Evolutionary conservation across 257 asterid species (phyloP), one percentile per base, ranked within the genome.

Genomic region (Capsicum rhomboideum): DNA sequence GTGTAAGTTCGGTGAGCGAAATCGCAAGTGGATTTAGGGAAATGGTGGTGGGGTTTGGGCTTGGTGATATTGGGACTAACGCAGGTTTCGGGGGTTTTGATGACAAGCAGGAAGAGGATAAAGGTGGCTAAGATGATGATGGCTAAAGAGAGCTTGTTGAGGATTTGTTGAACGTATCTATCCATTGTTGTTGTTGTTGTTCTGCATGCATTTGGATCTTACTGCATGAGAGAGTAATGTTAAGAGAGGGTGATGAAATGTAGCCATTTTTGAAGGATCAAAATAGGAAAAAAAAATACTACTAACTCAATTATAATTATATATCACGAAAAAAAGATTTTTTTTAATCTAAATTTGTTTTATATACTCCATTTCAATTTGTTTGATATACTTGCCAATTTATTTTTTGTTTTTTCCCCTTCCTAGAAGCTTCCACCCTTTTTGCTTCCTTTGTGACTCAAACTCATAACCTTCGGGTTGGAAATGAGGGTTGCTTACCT

Each of bases 1-100:
- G 91, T 88, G 89, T 86, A 80, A 82, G 86, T 20, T 16, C 99
- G 98, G 85, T 92, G 95, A 80, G 79, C 85, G 91, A 87, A 89
- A 84, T 94, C 98, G 88, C 99, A 96, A 72, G 99, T 91, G 85
- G 98, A 92, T 80, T 79, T 90, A 52, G 99, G 98, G 87, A 96
- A 96, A 46, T 87, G 90, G 69, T 90, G 86, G 82, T 90, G 91
- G 55, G 97, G 91, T 29, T 92, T 89, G 13, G 92, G 91, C 54
- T 88, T 68, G 49, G 93, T 88, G 83, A 86, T 86, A 34, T 90
- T 72, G 12, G 82, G 82, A 54, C 80, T 92, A 81, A 93, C 84
- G 83, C 99, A 96, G 40, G 97, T 89, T 10, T 88, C 84, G 13
- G 98, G 97, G 44, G 90, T 93, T 34, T 90, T 95, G 82, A 93